These are phyloP conservation scores for Aspergillus costaricaensis DNA, from an alignment of 2,329 filamentous ascomycete species.

Conservation along the genomic window DNA sequence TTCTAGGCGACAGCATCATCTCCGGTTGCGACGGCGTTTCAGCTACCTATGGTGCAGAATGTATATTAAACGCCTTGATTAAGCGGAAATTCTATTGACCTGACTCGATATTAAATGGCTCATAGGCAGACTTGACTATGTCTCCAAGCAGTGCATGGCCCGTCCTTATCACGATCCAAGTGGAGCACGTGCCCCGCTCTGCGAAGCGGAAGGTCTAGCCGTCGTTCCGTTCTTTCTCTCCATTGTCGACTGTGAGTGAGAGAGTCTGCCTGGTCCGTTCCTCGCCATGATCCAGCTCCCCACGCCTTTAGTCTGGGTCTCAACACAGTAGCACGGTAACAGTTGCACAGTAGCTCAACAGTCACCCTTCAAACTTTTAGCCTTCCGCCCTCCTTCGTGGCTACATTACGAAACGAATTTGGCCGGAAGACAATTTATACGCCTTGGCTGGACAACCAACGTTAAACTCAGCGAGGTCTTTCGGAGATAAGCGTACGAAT, in stretches of 20 bases:
- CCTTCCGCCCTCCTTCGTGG: neutral
- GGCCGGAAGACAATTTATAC: constrained; percentile 1
- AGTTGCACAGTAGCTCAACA: neutral
- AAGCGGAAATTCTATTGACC: neutral
- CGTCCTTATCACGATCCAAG: constrained; percentile 1
- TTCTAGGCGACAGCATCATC: neutral
- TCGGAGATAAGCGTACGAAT: neutral
- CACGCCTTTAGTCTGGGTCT: neutral
- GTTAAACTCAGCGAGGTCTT: neutral
- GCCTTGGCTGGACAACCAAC: neutral
- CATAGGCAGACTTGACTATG: neutral
- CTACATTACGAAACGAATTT: neutral
- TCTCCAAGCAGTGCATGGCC: neutral
- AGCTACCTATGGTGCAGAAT: neutral
- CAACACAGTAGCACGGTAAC: too few relatives aligned
- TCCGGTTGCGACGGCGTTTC: neutral
- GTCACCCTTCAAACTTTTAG: neutral
- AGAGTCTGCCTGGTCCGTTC: neutral
- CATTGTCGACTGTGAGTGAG: neutral
- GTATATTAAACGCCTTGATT: neutral
- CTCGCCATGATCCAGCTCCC: neutral
- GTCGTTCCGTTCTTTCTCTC: neutral
- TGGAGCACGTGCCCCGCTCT: neutral
- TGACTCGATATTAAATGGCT: neutral
- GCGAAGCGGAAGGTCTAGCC: neutral